phyloP scores from a whole-genome alignment of 2,329 filamentous ascomycete species.

The Geosmithia putterillii region DNA sequence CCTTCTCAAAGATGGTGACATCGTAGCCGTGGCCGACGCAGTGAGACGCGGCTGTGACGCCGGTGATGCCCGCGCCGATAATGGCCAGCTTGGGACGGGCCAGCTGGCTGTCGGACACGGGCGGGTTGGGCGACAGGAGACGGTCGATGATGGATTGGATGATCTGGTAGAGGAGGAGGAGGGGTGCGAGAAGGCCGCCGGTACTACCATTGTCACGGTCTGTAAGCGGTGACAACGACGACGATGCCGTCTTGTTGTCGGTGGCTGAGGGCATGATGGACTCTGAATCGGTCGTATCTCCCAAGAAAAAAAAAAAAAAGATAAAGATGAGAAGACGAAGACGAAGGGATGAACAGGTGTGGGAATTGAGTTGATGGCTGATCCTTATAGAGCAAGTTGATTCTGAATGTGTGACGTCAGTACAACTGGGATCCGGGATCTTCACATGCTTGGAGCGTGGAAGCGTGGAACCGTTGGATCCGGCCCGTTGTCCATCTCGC shows the following conservation, averaged over 20 bases:
- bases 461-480: background rate
- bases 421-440: too few species aligned
- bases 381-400: too few species aligned
- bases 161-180: constrained; percentile 52
- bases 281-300: too few species aligned
- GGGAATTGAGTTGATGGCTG: background rate
- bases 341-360: too few species aligned
- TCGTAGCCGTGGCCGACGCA: constrained; percentile 81
- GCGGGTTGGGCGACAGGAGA: constrained; percentile 59
- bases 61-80: constrained; percentile 59
- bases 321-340: background rate
- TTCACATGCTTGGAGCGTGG: background rate
- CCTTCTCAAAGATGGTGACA: constrained; percentile 66
- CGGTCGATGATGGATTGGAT: constrained; percentile 51
- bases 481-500: background rate
- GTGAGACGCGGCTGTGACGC: constrained; percentile 69
- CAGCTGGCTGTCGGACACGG: constrained; percentile 43
- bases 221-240: too few species aligned
- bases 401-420: background rate
- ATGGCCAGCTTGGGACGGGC: constrained; percentile 54
- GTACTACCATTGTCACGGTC: background rate
- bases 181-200: constrained; percentile 33
- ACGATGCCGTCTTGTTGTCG: too few species aligned
- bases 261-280: too few species aligned
- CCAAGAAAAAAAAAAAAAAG: background rate